Percentiles rank a stretch among this genome's conserved stretches.
These are phyloP conservation scores for Glutinoglossum americanum DNA, from an alignment of 495 filamentous ascomycete genomes.

Conservation along the genomic window DNA sequence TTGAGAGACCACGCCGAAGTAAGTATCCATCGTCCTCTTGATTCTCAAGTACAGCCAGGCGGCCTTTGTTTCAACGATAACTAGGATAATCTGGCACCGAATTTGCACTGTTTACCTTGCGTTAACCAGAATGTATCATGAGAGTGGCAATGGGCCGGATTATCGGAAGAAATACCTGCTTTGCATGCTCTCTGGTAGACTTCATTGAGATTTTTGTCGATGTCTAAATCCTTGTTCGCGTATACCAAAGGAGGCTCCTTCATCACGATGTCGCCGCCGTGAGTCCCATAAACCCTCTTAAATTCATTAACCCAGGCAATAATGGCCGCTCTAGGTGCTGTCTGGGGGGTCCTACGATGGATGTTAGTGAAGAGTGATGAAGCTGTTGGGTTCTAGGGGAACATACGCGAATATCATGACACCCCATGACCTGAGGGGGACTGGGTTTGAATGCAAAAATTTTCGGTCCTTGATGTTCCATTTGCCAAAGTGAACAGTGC, in stretches of 20 bases:
- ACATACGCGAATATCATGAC: constrained; percentile 28
- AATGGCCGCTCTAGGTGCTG: constrained; percentile 22
- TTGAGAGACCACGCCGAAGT: constrained; percentile 59
- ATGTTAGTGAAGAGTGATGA: neutral
- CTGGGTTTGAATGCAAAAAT: constrained; percentile 38
- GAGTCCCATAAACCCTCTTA: constrained; percentile 35
- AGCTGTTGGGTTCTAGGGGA: neutral
- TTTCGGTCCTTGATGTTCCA: constrained; percentile 74
- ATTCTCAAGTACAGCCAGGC: constrained; percentile 46
- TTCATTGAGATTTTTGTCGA: neutral
- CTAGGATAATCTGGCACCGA: constrained; percentile 25
- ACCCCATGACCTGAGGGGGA: constrained; percentile 46
- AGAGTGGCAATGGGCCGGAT: neutral
- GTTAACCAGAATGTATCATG: neutral
- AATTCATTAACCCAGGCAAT: constrained; percentile 38
- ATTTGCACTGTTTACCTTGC: neutral
- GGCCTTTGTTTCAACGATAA: constrained; percentile 48
- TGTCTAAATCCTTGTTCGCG: neutral
- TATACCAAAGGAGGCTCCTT: constrained; percentile 11
- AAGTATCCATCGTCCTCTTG: constrained; percentile 66
- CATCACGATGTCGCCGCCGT: constrained; percentile 43
- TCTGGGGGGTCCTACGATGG: constrained; percentile 10
- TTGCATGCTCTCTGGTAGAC: neutral
- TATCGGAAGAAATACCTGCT: constrained; percentile 9
- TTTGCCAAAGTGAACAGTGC: constrained; percentile 39